Evolutionary conservation across 2,329 filamentous ascomycete species (phyloP), one percentile per base, ranked within the genome.

Genomic region (Aurifilum marmelostoma): DNA sequence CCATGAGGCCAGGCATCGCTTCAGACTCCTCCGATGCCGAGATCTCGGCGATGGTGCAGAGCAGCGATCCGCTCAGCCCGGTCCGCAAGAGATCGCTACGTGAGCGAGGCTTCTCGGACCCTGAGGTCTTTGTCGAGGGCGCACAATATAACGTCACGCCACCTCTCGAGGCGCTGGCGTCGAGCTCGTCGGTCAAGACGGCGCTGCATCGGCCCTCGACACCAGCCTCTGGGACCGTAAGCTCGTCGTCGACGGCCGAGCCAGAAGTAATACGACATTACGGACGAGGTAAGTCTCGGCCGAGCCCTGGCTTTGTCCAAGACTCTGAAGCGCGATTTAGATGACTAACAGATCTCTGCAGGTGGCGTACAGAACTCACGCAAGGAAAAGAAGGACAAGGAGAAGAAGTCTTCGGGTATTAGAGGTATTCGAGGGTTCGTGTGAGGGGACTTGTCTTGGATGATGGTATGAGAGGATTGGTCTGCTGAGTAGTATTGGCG

Each of bases 281-380:
- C 72, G 81, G 84, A 47, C 79, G 82, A 79, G 81, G 84, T 82
- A 77, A 80, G 79, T 78, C 43, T 52, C 71, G 39, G 39, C 58
- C 43, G 12, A n/a, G 41, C 27, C 21, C 3, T 59, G 16, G 18
- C 21, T 3, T n/a, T 41, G 67, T 50, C 39, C n/a, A n/a, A 73
- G 81, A 83, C 83, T n/a, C 81, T 82, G 27, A 78, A 83, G 11
- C 82, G 84, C 32, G n/a, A 43, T 47, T 14, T 54, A 52, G 24
- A 59, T 66, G 43, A 69, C 65, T 16, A 34, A 34, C 34, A 34
- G n/a, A 32, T 24, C 14, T 61, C 64, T 61, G 27, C 73, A 83
- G 84, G 84, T 24, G 83, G 83, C 29, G 78, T 84, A 8, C 83
- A 85, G 72, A 85, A 83, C 73, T 75, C 81, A 0, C 81, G 82